Percentiles rank a stretch among this genome's conserved stretches.
Evolutionary conservation across 2,329 filamentous ascomycete genomes (phyloP).

Genomic region (Xylaria sp.): DNA sequence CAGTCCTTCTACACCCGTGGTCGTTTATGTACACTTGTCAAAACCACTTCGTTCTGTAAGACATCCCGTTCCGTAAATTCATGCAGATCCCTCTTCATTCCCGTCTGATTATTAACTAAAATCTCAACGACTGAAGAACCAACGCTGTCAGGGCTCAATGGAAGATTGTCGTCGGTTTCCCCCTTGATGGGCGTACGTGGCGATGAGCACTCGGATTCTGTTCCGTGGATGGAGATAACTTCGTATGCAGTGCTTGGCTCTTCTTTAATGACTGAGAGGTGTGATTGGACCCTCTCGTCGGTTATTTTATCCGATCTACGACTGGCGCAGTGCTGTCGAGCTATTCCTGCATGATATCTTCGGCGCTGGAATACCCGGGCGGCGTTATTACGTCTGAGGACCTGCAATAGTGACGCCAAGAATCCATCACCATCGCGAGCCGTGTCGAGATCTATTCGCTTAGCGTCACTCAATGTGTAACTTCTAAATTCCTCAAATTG

Average conservation of each 20-base stretch:
- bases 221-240: conserved; percentile 31
- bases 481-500: conserved; percentile 38
- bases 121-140: conserved; percentile 18
- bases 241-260: conserved; percentile 11
- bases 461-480: conserved; percentile 37
- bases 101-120: conserved; percentile 1
- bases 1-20: background rate
- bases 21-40: conserved; percentile 17
- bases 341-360: conserved; percentile 8
- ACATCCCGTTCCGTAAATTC: background rate
- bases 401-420: conserved; percentile 40
- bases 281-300: background rate
- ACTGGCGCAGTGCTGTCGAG: conserved; percentile 9
- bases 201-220: conserved; percentile 27
- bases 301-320: background rate
- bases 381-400: background rate
- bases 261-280: conserved; percentile 9
- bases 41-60: background rate
- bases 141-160: conserved; percentile 18
- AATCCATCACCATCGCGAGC: conserved; percentile 39
- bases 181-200: conserved; percentile 21
- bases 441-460: conserved; percentile 35
- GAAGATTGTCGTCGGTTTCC: background rate
- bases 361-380: background rate
- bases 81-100: conserved; percentile 21